Base-by-base conservation (phyloP, 352 stramenopile species). In the Globisporangium camurandrum region DNA sequence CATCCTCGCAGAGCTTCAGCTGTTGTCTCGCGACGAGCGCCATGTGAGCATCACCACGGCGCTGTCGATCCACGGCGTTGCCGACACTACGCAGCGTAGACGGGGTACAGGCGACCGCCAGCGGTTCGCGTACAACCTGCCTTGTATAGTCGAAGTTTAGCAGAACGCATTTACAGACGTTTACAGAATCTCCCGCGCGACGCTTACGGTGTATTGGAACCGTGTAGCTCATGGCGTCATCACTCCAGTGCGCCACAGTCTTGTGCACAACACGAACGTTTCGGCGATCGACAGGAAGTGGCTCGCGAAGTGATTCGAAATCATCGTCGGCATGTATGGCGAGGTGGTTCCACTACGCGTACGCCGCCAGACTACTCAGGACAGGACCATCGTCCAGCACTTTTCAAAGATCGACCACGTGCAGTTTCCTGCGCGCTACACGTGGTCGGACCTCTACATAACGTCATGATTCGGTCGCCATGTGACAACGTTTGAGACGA, bases 151-250 rank as follows among this genome's bases (percentile, higher is more conserved):
- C 20, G 38, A 44, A 22, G 43, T 49, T 4, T 49, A 26, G 23
- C 26, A 19, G 4, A 26, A 36, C 30, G 20, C 23, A 3, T 49
- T 49, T 11, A 37, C 16, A 7, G 16, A 10, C 16, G 20, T 38
- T 3, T 49, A 37, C n/a, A 7, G 23, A n/a, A 49, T 49, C 43
- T 49, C 43, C 16, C 20, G 16, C 2, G 23, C 26, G 4, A 49
- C 43, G 6, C 43, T 49, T 10, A 49, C 26, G 5, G 26, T 49
- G 1, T 34, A 49, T 12, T 26, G 43, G 16, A 49, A 49, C 26
- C 43, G 30, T 9, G 17, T 49, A 4, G n/a, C 26, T 7, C 4
- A 23, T 2, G 43, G 8, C 22, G n/a, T 26, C 19, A 14, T 49
- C n/a, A 26, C 6, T 26, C 8, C 26, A 4, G n/a, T 20, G 5